Evolutionary conservation across 2,329 filamentous ascomycete genomes (phyloP), one percentile per base, ranked within the genome.

Genomic region (Ceratocystis destructans): DNA sequence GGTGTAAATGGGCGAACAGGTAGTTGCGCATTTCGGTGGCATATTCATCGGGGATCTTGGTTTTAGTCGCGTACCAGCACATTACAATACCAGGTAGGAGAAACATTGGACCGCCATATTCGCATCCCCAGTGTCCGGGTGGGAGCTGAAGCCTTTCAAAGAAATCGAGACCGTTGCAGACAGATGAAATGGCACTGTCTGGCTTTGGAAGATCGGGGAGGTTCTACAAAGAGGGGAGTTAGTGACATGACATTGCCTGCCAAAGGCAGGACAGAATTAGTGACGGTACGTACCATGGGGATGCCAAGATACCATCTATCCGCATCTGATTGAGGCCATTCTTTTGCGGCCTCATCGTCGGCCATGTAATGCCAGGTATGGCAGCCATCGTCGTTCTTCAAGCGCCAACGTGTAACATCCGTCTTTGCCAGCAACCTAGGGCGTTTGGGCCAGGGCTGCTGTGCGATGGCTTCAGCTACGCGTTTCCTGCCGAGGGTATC

Each of bases 51-150:
- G 91, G 86, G 67, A 99, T 89, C 3, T 88, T 88, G 64, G 90
- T 96, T 73, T 92, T 86, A 69, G 92, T 97, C 64, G 88, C 88
- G 74, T 96, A 92, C 85, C 90, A 95, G 33, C 88, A 82, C 70
- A 96, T 85, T 69, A 96, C 85, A 25, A 96, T 75, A 57, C 93
- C 90, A 0, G 93, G 90, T 1, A 97, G 80, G 48, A 97, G 82
- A 73, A 99, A 99, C 89, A 96, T 93, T 3, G 94, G 94, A 0
- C 94, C 94, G 65, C 94, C 94, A 77, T 99, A 99, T 75, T 99
- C 94, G 77, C 93, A 97, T 4, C 82, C 94, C 94, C 94, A 99
- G 73, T 96, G 90, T 4, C 94, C 94, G 0, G 90, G 87, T 15
- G 87, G 85, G 1, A 96, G 81, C 74, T 99, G 94, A 28, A 97